Conservation (phyloP, 2,329 filamentous ascomycete genomes). For the Diaporthe sp. region DNA sequence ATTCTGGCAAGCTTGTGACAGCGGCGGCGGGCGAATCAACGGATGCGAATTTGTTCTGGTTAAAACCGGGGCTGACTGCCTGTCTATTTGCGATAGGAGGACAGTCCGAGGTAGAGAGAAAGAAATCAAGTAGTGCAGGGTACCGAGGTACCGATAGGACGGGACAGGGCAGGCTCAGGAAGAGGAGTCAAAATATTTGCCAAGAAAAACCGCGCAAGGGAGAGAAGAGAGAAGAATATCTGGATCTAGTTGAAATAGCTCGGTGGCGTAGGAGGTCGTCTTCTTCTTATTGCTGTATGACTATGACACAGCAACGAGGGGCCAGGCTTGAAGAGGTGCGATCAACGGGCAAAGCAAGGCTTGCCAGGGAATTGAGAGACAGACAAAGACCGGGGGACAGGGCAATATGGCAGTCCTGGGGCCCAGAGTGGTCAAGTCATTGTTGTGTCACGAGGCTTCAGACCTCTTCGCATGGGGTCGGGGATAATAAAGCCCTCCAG, state of each 20-base stretch:
- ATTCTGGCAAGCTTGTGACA: conserved; percentile 33
- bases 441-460: conserved; percentile 35
- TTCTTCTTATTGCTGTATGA: conserved; percentile 17
- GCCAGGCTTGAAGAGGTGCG: neutral
- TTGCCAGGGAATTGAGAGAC: conserved; percentile 1
- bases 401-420: neutral
- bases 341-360: conserved; percentile 17
- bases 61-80: conserved; percentile 3
- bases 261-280: neutral
- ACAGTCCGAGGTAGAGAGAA: neutral
- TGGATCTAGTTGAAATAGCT: neutral
- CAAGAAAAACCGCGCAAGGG: neutral
- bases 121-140: neutral
- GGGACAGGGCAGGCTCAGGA: conserved; percentile 5
- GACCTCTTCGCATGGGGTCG: conserved; percentile 13
- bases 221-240: neutral
- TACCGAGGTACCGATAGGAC: neutral
- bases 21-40: conserved; percentile 27
- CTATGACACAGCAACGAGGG: conserved; percentile 27
- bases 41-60: conserved; percentile 25
- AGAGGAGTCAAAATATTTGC: neutral
- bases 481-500: conserved; percentile 19
- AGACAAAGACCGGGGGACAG: neutral
- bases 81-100: conserved; percentile 1
- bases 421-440: conserved; percentile 23